These are phyloP conservation scores for Lyophyllum decastes DNA, from an alignment of 768 basidiomycete genomes.

Conservation along the genomic window DNA sequence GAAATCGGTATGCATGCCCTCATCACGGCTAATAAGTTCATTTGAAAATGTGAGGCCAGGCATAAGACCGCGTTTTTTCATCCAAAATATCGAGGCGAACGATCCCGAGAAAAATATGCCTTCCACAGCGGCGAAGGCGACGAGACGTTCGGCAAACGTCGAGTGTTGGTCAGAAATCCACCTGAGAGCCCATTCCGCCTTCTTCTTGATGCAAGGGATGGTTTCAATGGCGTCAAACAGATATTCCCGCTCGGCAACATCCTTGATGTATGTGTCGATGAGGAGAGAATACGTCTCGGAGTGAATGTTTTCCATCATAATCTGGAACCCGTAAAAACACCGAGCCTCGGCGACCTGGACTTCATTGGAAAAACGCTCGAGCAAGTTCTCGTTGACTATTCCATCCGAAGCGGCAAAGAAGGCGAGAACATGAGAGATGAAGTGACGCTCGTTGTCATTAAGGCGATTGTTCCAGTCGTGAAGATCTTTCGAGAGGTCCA, in stretches of 20 bases:
- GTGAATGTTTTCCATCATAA: slow-evolving; percentile 99
- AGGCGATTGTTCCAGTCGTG: slow-evolving; percentile 85
- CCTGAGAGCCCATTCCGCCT: slow-evolving; percentile 92
- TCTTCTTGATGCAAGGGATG: slow-evolving; percentile 88
- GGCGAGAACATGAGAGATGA: slow-evolving; percentile 90
- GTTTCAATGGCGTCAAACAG: slow-evolving; percentile 94
- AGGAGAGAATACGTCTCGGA: slow-evolving; percentile 96
- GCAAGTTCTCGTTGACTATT: slow-evolving; percentile 94
- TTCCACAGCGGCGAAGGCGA: slow-evolving; percentile 97
- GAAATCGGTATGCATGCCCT: slow-evolving; percentile 97
- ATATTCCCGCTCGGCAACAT: slow-evolving; percentile 69
- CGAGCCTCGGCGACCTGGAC: slow-evolving; percentile 93
- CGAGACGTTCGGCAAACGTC: slow-evolving; percentile 84
- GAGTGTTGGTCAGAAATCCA: slow-evolving; percentile 87
- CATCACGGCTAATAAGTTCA: slow-evolving; percentile 94
- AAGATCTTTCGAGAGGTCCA: slow-evolving; percentile 85
- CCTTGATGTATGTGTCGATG: slow-evolving; percentile 94
- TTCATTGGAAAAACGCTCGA: slow-evolving; percentile 92
- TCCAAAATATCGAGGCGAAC: slow-evolving; percentile 94
- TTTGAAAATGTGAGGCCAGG: slow-evolving; percentile 97
- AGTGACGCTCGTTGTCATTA: slow-evolving; percentile 83
- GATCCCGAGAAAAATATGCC: slow-evolving; percentile 97
- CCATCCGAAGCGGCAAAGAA: slow-evolving; percentile 97
- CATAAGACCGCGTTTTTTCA: slow-evolving; percentile 97
- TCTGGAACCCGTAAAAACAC: slow-evolving; percentile 97